Evolutionary conservation across 208 protist genomes (phyloP), one percentile per base, ranked within the genome.

Genomic region (Acanthamoeba culbertsoni): DNA sequence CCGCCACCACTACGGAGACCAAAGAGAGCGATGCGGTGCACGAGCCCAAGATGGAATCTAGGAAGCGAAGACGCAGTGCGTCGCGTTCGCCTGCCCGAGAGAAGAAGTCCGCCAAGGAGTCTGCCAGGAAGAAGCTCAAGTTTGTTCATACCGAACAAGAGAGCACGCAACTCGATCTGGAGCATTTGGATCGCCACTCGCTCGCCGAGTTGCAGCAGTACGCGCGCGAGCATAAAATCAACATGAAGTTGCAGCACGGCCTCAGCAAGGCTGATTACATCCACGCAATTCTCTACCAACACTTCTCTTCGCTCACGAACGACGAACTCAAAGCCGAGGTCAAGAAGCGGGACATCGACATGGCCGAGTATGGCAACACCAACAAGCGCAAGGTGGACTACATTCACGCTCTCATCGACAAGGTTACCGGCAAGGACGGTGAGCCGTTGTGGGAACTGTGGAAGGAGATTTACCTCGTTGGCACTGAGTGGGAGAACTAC

Each of bases 391-490:
- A 77, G 63, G 31, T 35, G 1, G 59, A 92, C 62, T 77, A 79
- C 86, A 53, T 92, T n/a, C 26, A 77, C 33, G 86, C 86, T 45
- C n/a, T 92, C 48, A 48, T 79, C 57, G 45, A 92, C 28, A n/a
- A 92, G 10, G 26, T 37, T 7, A 48, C 45, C 43, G 86, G 62
- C 42, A 77, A 92, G 20, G 86, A 73, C 12, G 79, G 62, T 33
- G 93, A 86, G 18, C 43, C n/a, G n/a, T 31, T 53, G 46, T 95
- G 93, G 93, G 31, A 93, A 35, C 53, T 57, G 35, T 95, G 93
- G 93, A 95, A 95, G 59, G 43, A 95, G 65, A 93, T 95, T n/a
- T 95, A 92, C 37, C 46, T 95, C 12, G 93, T 95, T 4, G 93
- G 93, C 55, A 95, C 89, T 3, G 93, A 95, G 46, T 95, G 86